These are phyloP conservation scores for Pilaira anomala DNA, from an alignment of 192 early-diverging fungal species.

Conservation along the genomic window DNA sequence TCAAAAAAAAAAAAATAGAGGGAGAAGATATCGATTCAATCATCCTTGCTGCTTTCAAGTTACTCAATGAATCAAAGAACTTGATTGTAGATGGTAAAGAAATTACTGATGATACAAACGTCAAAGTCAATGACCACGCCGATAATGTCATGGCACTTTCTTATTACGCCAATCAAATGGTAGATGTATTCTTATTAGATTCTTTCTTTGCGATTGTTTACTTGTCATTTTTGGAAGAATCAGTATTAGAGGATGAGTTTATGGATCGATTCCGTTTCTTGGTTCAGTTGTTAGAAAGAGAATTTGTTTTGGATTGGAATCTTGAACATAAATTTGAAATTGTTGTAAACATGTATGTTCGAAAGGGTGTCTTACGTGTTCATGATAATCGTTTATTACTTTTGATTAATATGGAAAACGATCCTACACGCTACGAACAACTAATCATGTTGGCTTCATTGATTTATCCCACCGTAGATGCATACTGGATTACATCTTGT, in stretches of 20 bases:
- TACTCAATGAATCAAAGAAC: conserved; percentile 34
- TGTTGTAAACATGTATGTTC: conserved; percentile 15
- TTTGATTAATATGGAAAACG: conserved; percentile 6
- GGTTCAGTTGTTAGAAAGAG: conserved; percentile 32
- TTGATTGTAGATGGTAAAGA: conserved; percentile 37
- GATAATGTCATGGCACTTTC: conserved; percentile 40
- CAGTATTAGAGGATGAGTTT: conserved; percentile 25
- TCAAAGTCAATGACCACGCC: conserved; percentile 37
- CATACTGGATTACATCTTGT: conserved; percentile 40
- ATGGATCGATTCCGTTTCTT: conserved; percentile 37
- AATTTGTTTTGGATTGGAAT: conserved; percentile 35
- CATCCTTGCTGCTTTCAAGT: conserved; percentile 26
- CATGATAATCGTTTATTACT: conserved; percentile 9
- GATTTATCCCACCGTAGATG: conserved; percentile 37
- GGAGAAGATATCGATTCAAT: conserved; percentile 33
- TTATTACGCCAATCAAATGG: conserved; percentile 38
- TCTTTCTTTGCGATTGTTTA: conserved; percentile 38
- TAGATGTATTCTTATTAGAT: conserved; percentile 31
- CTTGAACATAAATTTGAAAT: conserved; percentile 29
- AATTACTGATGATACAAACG: conserved; percentile 34
- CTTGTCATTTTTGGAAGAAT: conserved; percentile 24
- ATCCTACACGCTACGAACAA: conserved; percentile 22
- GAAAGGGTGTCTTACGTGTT: conserved; percentile 9
- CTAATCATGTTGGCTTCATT: conserved; percentile 36
- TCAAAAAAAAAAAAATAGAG: conserved; percentile 11